These are phyloP conservation scores for Epichloe gansuensis DNA, from an alignment of 2,329 filamentous ascomycete genomes.

Conservation along the genomic window DNA sequence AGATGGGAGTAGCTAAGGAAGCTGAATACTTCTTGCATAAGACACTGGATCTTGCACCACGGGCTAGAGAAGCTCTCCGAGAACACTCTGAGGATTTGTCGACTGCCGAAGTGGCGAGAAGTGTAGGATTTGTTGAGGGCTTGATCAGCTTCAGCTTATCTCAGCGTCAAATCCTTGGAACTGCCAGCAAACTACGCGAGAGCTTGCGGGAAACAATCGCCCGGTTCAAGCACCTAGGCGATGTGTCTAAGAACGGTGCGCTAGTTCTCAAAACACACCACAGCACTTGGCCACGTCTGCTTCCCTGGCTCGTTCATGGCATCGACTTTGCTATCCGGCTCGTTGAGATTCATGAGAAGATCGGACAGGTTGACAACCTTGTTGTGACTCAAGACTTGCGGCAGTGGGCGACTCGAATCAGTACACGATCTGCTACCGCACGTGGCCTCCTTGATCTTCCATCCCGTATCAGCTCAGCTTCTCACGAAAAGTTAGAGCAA, in stretches of 20 bases:
- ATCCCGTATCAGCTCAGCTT: constrained; percentile 30
- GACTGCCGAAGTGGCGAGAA: constrained; percentile 63
- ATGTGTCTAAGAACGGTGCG: constrained; percentile 12
- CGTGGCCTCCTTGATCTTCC: constrained; percentile 36
- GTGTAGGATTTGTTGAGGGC: constrained; percentile 77
- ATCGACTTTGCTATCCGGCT: constrained; percentile 49
- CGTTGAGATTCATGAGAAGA: constrained; percentile 51
- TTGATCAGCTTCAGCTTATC: constrained; percentile 53
- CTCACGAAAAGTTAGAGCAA: constrained; percentile 19
- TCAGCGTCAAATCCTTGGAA: constrained; percentile 42
- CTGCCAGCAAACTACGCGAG: constrained; percentile 23
- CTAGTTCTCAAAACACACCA: constrained; percentile 10
- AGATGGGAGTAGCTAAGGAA: constrained; percentile 13
- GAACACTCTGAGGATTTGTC: constrained; percentile 80
- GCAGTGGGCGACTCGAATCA: constrained; percentile 37
- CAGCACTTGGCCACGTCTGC: constrained; percentile 15
- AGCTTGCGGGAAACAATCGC: constrained; percentile 25
- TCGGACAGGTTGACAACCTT: constrained; percentile 41
- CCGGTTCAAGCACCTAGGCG: constrained; percentile 24
- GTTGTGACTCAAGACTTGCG: constrained; percentile 31
- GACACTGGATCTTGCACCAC: constrained; percentile 58
- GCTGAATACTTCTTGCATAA: constrained; percentile 69
- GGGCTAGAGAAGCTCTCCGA: constrained; percentile 50
- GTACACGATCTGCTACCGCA: constrained; percentile 28
- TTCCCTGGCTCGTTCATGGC: constrained; percentile 56